phyloP scores from a whole-genome alignment of 768 basidiomycete genomes.

The Zangia roseola region DNA sequence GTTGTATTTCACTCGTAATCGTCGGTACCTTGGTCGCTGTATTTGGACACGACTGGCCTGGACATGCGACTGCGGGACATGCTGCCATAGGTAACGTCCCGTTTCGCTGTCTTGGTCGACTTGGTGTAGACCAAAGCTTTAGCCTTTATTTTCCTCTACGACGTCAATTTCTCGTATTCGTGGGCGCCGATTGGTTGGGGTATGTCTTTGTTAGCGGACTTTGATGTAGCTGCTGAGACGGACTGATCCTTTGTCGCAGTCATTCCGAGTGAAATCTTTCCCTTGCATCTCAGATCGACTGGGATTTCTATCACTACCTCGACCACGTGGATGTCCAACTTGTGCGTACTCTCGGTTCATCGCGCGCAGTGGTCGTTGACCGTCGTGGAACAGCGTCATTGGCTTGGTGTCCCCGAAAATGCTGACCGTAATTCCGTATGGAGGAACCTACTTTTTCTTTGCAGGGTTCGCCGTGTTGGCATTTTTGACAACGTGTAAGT shows the following conservation, averaged over 20 bases:
- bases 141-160: constrained; percentile 41
- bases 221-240: no score
- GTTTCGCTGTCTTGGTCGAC: constrained; percentile 10
- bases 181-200: constrained; percentile 33
- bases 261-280: constrained; percentile 41
- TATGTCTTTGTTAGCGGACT: no score
- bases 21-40: constrained; percentile 29
- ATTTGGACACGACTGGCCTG: constrained; percentile 30
- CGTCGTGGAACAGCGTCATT: constrained; percentile 18
- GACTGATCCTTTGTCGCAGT: constrained; percentile 30
- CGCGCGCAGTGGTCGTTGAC: neutral
- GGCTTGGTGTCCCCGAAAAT: constrained; percentile 30
- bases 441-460: constrained; percentile 30
- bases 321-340: constrained; percentile 41
- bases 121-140: constrained; percentile 10
- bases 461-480: constrained; percentile 26
- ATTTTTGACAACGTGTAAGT: constrained; percentile 31
- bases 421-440: constrained; percentile 19
- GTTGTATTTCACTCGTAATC: constrained; percentile 26
- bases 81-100: constrained; percentile 28
- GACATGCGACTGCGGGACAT: constrained; percentile 27
- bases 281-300: constrained; percentile 40
- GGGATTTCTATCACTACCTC: constrained; percentile 44
- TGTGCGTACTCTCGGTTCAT: constrained; percentile 15
- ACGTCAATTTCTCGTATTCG: constrained; percentile 35